These are phyloP conservation scores for Hortaea werneckii DNA, from an alignment of 2,329 filamentous ascomycete genomes.

Conservation along the genomic window DNA sequence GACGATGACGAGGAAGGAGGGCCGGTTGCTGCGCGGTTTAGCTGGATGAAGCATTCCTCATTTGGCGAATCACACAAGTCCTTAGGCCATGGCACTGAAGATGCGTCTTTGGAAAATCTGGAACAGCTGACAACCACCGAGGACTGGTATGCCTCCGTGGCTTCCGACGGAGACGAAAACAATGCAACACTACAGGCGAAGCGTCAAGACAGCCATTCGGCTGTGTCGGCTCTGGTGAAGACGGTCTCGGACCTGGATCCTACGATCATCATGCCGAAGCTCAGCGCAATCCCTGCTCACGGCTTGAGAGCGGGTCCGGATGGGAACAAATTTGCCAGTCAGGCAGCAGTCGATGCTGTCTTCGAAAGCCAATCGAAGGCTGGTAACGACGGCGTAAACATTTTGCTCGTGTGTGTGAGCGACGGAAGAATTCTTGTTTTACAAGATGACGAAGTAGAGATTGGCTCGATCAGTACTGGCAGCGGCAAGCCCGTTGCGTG, in stretches of 20 bases:
- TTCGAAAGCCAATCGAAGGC: constrained; percentile 9
- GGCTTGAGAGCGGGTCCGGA: constrained; percentile 29
- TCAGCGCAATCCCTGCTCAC: constrained; percentile 41
- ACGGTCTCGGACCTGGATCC: constrained; percentile 67
- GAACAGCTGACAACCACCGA: constrained; percentile 8
- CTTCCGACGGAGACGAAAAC: not conserved
- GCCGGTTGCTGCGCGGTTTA: constrained; percentile 8
- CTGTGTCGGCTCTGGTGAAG: constrained; percentile 44
- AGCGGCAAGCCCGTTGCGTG: constrained; percentile 35
- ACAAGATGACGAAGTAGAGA: constrained; percentile 21
- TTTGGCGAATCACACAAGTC: constrained; percentile 10
- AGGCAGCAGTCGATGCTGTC: constrained; percentile 16
- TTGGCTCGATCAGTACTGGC: constrained; percentile 14
- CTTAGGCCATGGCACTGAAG: constrained; percentile 15
- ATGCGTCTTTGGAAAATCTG: not conserved
- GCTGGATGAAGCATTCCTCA: constrained; percentile 15
- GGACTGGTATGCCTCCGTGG: constrained; percentile 13
- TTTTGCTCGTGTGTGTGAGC: constrained; percentile 12
- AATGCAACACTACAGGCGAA: not conserved
- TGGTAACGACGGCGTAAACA: constrained; percentile 9
- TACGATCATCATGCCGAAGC: constrained; percentile 63
- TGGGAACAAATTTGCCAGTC: constrained; percentile 17
- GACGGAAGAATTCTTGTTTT: constrained; percentile 15
- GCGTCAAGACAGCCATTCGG: not conserved
- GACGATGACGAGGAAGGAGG: constrained; percentile 3